Conservation (phyloP, 2,329 filamentous ascomycete genomes). For the Xylariaceae sp. region DNA sequence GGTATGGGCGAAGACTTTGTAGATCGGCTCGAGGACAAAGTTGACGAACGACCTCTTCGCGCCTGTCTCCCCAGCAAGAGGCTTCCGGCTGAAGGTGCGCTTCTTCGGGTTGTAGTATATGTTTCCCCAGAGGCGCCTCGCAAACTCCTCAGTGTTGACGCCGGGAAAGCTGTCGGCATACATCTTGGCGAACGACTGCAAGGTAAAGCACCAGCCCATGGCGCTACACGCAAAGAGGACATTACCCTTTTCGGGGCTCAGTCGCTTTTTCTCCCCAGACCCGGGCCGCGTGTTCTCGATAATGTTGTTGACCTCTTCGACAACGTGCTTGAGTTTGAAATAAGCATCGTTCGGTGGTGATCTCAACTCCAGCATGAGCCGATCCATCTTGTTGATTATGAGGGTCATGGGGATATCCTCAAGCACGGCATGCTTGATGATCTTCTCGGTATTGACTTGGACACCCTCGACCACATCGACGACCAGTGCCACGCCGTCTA, state of each 20-base stretch:
- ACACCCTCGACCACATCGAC: slow-evolving; percentile 98
- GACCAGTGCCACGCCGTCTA: slow-evolving; percentile 85
- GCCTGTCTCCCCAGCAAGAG: slow-evolving; percentile 59
- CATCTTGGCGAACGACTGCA: slow-evolving; percentile 92
- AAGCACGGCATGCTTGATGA: slow-evolving; percentile 90
- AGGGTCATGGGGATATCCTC: slow-evolving; percentile 84
- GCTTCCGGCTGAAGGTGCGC: slow-evolving; percentile 83
- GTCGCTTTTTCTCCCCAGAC: slow-evolving; percentile 65
- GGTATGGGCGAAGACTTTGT: slow-evolving; percentile 93
- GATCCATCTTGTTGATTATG: slow-evolving; percentile 95
- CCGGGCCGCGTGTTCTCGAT: slow-evolving; percentile 85
- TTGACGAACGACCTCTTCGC: slow-evolving; percentile 85
- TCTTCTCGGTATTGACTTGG: slow-evolving; percentile 94
- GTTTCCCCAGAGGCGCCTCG: slow-evolving; percentile 84
- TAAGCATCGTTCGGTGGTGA: slow-evolving; percentile 92
- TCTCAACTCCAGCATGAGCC: slow-evolving; percentile 87
- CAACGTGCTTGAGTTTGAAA: slow-evolving; percentile 98
- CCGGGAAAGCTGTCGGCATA: slow-evolving; percentile 83
- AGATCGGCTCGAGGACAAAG: slow-evolving; percentile 92
- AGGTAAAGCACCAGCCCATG: slow-evolving; percentile 95
- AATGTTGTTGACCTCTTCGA: slow-evolving; percentile 94
- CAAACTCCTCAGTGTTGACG: slow-evolving; percentile 76
- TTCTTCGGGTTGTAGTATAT: slow-evolving; percentile 91
- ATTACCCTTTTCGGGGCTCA: slow-evolving; percentile 95
- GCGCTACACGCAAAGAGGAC: slow-evolving; percentile 92